Base-by-base conservation (phyloP, 176 grass and related monocot genomes). In the Hordeum marinum region DNA sequence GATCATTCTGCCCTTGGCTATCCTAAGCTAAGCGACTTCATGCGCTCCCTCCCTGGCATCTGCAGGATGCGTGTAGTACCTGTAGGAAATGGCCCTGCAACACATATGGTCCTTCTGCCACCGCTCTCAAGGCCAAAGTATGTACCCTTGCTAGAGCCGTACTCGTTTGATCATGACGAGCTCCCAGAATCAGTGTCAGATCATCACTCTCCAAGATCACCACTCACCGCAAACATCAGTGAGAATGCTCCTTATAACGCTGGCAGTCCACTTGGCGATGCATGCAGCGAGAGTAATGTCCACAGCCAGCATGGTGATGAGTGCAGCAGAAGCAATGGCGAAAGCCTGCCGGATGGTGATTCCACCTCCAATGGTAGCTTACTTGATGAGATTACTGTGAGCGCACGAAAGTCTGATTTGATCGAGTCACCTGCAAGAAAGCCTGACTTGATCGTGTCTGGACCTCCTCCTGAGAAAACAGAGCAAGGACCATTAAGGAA, bases 21-120 rank as follows among this genome's bases (percentile, higher is more conserved):
- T 83, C 91, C 81, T 68, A 90, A 92, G 84, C 87, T 92, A 24
- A 92, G 91, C 11, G 87, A 92, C 14, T 92, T 92, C 78, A 87
- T 92, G 58, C 77, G 84, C 41, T 89, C 91, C 63, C 87, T 92
- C 55, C 91, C 91, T 35, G 87, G 91, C 26, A 87, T 92, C 63
- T 92, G 91, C 84, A 89, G 87, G 78, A 90, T 92, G 84, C 72
- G 81, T 83, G 74, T 87, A 45, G 81, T 89, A 48, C 91, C 91
- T 29, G 91, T 85, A 40, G 91, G 81, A 58, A 66, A 55, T 78
- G 91, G 87, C 32, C 87, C 84, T 82, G 87, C 91, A 63, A 92
- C 91, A 21, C 87, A 90, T 81, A 85, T 92, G 87, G 76, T 92
- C 57, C 91, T 92, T 72, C 64, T 81, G n/a, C 91, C 91, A 77